Evolutionary conservation across 176 grass and related monocot genomes (phyloP), one percentile per base, ranked within the genome.

Genomic region (Cymbopogon citratus): DNA sequence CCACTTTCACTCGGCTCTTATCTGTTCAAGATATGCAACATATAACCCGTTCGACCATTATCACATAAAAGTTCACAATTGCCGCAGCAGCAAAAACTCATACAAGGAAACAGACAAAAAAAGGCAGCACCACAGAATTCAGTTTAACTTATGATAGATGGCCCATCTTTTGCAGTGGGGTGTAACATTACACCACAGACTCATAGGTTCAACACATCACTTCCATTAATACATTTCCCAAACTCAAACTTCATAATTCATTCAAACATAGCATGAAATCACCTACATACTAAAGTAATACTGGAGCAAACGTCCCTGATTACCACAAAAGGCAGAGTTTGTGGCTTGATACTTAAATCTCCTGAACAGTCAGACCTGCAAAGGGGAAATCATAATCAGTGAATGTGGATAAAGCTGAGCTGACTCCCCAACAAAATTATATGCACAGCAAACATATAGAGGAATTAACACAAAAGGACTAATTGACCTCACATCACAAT

Each of bases 351-450:
- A 38, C 78, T 89, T 63, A 94, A 39, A 91, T 83, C 79, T 94
- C 92, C 79, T 91, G 77, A 54, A 94, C 84, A 11, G 34, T 94
- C 83, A 94, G 86, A 84, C 92, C 89, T 94, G 78, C 29, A 74
- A 76, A 62, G 43, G 63, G 19, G 49, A 27, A 23, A 6, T 9
- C 0, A 15, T 0, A 75, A 34, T 70, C 60, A 28, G 51, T 56
- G 31, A 43, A 24, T 45, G 57, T 65, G 21, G 31, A 31, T 40
- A 26, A 12, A 18, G 12, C 7, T n/a, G 3, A 9, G 5, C 7
- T n/a, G 31, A 83, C 23, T 45, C 2, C 5, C 48, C 26, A 62
- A 6, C 12, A n/a, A 44, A 21, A 21, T 78, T 14, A 28, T 21
- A 74, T 25, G 41, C 24, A 48, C 13, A 72, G 3, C 40, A 68